These are phyloP conservation scores for Dendrobium huoshanense DNA, from an alignment of 106 monocot genomes.

Conservation along the genomic window DNA sequence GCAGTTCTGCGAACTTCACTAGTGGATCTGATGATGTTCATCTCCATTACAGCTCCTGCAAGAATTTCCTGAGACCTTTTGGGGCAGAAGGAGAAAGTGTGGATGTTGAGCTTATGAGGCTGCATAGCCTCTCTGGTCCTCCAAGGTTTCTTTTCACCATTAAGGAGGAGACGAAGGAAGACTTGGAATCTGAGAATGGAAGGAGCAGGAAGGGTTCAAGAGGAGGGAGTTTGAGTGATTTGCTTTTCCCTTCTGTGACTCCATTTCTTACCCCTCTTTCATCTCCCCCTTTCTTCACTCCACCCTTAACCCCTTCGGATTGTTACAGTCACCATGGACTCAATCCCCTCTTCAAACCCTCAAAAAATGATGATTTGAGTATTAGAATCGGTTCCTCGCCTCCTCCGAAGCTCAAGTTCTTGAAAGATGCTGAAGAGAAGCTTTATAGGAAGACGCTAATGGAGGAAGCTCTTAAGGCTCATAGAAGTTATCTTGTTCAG, in stretches of 20 bases:
- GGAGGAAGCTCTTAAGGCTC: conserved; percentile 48
- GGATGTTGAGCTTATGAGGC: conserved; percentile 87
- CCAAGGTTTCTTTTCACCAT: conserved; percentile 90
- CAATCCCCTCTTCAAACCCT: conserved; percentile 52
- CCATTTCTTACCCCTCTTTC: conserved; percentile 69
- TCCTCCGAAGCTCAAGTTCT: conserved; percentile 85
- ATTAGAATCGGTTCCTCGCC: conserved; percentile 18
- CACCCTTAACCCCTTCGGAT: conserved; percentile 27
- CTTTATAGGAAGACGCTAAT: conserved; percentile 52
- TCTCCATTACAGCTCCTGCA: conserved; percentile 16
- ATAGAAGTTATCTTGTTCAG: neutral
- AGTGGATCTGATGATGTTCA: conserved; percentile 4
- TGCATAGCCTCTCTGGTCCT: conserved; percentile 60
- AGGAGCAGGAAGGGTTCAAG: conserved; percentile 55
- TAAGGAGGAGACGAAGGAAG: conserved; percentile 82
- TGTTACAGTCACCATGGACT: conserved; percentile 32
- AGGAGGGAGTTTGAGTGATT: conserved; percentile 64
- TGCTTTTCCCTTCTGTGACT: conserved; percentile 26
- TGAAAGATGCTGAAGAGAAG: conserved; percentile 95
- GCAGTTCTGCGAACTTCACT: neutral
- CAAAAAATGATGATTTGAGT: conserved; percentile 10
- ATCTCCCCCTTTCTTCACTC: conserved; percentile 58
- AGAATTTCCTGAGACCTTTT: conserved; percentile 20
- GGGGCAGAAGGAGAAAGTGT: conserved; percentile 35
- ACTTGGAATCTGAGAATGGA: conserved; percentile 37